Evolutionary conservation across 129 eudicot genomes (phyloP).

Genomic region (Deinandra increscens): DNA sequence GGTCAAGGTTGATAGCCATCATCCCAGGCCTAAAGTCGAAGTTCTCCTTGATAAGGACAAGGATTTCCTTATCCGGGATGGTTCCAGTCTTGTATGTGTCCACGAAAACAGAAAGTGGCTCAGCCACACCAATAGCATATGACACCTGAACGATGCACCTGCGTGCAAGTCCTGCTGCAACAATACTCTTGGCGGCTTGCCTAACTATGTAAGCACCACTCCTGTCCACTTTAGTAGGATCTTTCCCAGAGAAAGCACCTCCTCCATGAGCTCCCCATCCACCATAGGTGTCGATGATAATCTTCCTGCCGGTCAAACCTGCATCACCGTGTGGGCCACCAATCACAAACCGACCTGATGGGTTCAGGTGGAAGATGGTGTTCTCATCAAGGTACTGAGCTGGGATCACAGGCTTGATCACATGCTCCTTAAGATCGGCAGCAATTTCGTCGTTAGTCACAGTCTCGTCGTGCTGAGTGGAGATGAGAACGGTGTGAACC

Average conservation of each 20-base stretch:
- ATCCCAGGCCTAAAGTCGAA: conserved; percentile 49
- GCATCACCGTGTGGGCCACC: conserved; percentile 71
- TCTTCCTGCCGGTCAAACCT: conserved; percentile 69
- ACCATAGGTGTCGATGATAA: conserved; percentile 73
- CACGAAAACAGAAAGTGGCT: conserved; percentile 43
- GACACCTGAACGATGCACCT: conserved; percentile 48
- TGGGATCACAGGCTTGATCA: conserved; percentile 47
- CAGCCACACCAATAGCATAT: conserved; percentile 46
- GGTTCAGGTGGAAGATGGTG: conserved; percentile 49
- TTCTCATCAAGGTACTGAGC: conserved; percentile 46
- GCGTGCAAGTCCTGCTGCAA: conserved; percentile 48
- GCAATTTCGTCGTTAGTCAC: conserved; percentile 45
- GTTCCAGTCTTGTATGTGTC: conserved; percentile 47
- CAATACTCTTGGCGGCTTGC: conserved; percentile 49
- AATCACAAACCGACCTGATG: conserved; percentile 41
- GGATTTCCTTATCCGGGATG: conserved; percentile 43
- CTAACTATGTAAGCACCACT: conserved; percentile 46
- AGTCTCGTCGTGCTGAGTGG: conserved; percentile 44
- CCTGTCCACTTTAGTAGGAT: conserved; percentile 65
- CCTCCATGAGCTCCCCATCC: conserved; percentile 73
- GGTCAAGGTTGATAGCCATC: conserved; percentile 46
- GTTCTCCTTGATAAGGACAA: conserved; percentile 42
- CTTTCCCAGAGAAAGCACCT: conserved; percentile 47
- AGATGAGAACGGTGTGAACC: conserved; percentile 47
- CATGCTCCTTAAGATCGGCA: conserved; percentile 61